phyloP scores from a whole-genome alignment of 352 stramenopile genomes.

The Blastocystis sp. region DNA sequence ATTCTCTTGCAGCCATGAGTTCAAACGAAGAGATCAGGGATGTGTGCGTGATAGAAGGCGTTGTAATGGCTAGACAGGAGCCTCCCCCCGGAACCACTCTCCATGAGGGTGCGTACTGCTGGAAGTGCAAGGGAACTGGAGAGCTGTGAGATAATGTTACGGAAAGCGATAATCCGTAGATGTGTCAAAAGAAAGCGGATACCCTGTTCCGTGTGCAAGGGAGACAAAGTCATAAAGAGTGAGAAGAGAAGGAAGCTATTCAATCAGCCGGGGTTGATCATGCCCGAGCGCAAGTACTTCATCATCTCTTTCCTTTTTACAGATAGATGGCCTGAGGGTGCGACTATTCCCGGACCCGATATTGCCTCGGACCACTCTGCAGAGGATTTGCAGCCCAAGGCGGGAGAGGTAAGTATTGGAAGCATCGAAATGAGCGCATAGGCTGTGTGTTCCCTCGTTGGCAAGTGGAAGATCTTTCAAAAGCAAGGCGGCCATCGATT shows the following conservation, averaged over 20 bases:
- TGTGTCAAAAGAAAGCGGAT: conserved; percentile 45
- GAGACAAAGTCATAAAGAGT: conserved; percentile 46
- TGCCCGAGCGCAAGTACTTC: conserved; percentile 43
- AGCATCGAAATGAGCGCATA: conserved; percentile 46
- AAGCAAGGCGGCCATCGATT: conserved; percentile 76
- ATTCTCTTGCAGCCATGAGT: conserved; percentile 22
- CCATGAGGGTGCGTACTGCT: conserved; percentile 63
- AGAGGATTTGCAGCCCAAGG: conserved; percentile 47
- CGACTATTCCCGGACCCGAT: conserved; percentile 47
- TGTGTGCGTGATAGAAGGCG: not conserved
- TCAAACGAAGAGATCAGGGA: not conserved
- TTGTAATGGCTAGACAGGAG: conserved; percentile 39
- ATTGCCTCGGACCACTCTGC: not conserved
- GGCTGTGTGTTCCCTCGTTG: conserved; percentile 76
- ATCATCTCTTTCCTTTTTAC: not conserved
- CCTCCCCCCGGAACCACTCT: conserved; percentile 66
- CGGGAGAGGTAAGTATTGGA: conserved; percentile 49
- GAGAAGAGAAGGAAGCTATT: conserved; percentile 50
- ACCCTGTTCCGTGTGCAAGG: conserved; percentile 37
- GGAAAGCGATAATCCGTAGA: not conserved
- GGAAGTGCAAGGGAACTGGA: conserved; percentile 66
- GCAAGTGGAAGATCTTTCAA: conserved; percentile 77
- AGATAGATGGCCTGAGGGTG: conserved; percentile 43
- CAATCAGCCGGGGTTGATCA: conserved; percentile 63
- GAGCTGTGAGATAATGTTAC: conserved; percentile 2